Evolutionary conservation across 2,329 filamentous ascomycete genomes (phyloP).

Genomic region (Pestalotiopsis sp.): DNA sequence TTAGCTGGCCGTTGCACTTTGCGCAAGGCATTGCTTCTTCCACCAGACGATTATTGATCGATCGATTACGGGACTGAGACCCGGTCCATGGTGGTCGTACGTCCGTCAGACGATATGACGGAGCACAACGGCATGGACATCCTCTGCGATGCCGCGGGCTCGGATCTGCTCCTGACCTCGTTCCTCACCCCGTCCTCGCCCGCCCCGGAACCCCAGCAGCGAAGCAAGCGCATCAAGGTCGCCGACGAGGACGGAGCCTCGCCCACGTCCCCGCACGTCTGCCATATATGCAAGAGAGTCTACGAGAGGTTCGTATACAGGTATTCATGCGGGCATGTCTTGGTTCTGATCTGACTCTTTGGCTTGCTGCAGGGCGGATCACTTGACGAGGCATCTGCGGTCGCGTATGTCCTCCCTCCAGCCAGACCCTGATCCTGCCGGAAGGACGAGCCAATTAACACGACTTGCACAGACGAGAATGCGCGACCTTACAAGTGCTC

Average conservation of each 20-base stretch:
- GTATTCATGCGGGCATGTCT: neutral
- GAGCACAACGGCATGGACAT: constrained; percentile 32
- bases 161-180: constrained; percentile 19
- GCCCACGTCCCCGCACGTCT: constrained; percentile 22
- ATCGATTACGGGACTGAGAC: neutral
- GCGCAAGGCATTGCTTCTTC: neutral
- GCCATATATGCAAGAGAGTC: constrained; percentile 29
- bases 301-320: constrained; percentile 25
- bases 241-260: constrained; percentile 15
- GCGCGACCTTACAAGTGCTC: constrained; percentile 30
- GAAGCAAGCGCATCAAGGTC: constrained; percentile 23
- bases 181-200: constrained; percentile 9
- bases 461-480: constrained; percentile 24
- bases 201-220: constrained; percentile 7
- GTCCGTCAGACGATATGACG: constrained; percentile 19
- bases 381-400: constrained; percentile 30
- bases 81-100: neutral
- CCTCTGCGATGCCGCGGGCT: constrained; percentile 30
- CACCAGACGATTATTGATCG: neutral
- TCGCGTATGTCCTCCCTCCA: constrained; percentile 22
- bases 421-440: neutral
- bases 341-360: neutral
- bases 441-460: neutral
- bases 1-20: neutral
- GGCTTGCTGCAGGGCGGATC: constrained; percentile 23